Conservation (phyloP, 768 basidiomycete genomes). For the Cystofilobasidium capitatum region DNA sequence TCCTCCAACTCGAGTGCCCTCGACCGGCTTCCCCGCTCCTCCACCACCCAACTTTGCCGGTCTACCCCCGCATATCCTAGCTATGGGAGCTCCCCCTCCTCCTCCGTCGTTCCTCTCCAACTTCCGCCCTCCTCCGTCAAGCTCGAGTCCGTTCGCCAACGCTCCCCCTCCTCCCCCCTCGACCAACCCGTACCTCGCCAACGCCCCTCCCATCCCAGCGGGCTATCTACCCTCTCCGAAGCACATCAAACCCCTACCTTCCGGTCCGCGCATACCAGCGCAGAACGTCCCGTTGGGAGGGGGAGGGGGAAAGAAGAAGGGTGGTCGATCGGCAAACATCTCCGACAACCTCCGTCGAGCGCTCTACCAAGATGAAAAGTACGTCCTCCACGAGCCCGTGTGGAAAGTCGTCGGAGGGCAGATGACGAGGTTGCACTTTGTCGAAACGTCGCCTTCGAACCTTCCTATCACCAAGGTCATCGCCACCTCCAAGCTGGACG, state of each 20-base stretch:
- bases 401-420: slow-evolving; percentile 26
- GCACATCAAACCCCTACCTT: neutral
- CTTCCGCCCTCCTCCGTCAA: neutral
- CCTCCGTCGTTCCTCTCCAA: slow-evolving; percentile 11
- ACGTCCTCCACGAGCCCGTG: slow-evolving; percentile 24
- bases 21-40: neutral
- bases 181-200: neutral
- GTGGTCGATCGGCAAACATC: slow-evolving; percentile 8
- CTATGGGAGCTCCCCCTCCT: neutral
- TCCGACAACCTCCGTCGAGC: slow-evolving; percentile 18
- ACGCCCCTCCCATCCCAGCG: neutral
- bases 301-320: neutral
- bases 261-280: neutral
- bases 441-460: slow-evolving; percentile 24
- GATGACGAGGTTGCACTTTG: slow-evolving; percentile 25
- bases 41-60: slow-evolving; percentile 11
- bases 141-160: neutral
- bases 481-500: slow-evolving; percentile 24
- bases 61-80: neutral
- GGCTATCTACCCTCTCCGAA: neutral
- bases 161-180: neutral
- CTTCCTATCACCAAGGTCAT: slow-evolving; percentile 28
- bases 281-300: neutral
- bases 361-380: slow-evolving; percentile 27
- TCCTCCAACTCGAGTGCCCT: neutral